Base-by-base conservation (phyloP, 495 filamentous ascomycete species). In the Cryomyces minteri region DNA sequence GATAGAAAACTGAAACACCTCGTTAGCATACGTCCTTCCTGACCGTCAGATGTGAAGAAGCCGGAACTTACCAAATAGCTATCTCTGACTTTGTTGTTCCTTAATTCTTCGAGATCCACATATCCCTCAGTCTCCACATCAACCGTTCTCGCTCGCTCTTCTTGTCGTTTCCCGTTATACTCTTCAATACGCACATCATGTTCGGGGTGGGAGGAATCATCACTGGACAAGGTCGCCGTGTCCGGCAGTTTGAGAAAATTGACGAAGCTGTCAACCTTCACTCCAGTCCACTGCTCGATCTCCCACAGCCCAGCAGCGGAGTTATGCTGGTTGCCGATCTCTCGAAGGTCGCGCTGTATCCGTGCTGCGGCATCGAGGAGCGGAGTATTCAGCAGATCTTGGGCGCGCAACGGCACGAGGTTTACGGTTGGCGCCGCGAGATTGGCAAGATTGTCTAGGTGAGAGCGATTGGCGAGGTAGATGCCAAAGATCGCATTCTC, bases 381-480 rank as follows among this genome's bases (percentile, higher is more conserved):
- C 5, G 43, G 11, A 4, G 45, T 58, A 4, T 45, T 42, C 34
- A 45, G 43, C 5, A 63, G 60, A 4, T 46, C 38, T 2, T 50
- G 45, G 4, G 73, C 56, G 4, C 62, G 59, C 4, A 76, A 54
- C 5, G 72, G 71, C 4, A 75, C 60, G 11, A 76, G 48, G 44
- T 76, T 76, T 6, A 76, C 48, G 2, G 71, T 75, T 31, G 72
- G 72, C 11, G 62, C 58, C 8, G 62, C 48, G 18, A 68, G 54
- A 0, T 44, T 14, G 4, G 56, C 46, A 9, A 71, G 49, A 39
- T 57, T 48, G 32, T 58, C 48, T 32, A 69, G 53, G 5, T 67
- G 59, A n/a, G 67, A 60, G 36, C 72, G 67, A 51, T 74, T 74
- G 10, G 72, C 65, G 25, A 71, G 67, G 47, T 75, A 76, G 43